Conservation (phyloP, 139 green algal species). For the Raphidocelis subcapitata region DNA sequence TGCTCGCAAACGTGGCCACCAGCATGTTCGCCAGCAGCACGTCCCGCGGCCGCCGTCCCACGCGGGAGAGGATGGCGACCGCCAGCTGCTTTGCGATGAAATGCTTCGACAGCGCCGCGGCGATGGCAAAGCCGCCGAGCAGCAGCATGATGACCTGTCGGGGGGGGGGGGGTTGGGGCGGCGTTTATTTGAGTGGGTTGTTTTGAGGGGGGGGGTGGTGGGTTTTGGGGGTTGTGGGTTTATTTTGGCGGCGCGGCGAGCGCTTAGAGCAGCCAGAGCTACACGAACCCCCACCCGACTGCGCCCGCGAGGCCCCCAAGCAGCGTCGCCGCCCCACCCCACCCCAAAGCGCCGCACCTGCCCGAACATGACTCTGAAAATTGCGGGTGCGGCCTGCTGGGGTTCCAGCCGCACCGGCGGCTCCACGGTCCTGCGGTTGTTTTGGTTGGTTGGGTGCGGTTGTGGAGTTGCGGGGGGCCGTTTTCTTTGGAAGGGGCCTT, state of each 20-base stretch:
- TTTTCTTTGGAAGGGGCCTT: no score
- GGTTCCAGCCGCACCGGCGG: constrained; percentile 39
- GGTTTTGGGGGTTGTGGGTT: no score
- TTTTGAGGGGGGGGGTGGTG: no score
- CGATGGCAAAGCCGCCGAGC: constrained; percentile 75
- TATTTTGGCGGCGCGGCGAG: no score
- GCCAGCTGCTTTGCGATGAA: constrained; percentile 68
- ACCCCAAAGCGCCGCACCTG: no score
- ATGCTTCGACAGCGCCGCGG: constrained; percentile 71
- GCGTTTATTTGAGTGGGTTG: no score
- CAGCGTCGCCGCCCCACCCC: no score
- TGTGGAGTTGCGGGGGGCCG: no score
- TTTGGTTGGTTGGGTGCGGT: no score
- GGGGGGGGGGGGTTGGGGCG: neutral
- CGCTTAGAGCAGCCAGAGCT: no score
- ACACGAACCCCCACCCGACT: no score
- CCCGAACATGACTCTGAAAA: constrained; percentile 72
- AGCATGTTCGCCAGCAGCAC: constrained; percentile 73
- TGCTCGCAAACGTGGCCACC: constrained; percentile 63
- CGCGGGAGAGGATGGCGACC: constrained; percentile 45
- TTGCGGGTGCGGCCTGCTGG: constrained; percentile 50
- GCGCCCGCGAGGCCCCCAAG: no score
- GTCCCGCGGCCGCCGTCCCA: constrained; percentile 45
- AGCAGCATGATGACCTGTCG: constrained; percentile 74
- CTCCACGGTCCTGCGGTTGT: constrained; percentile 2